Base-by-base conservation (phyloP, 1,139 yeast genomes). In the Magnusiomyces starmeri region DNA sequence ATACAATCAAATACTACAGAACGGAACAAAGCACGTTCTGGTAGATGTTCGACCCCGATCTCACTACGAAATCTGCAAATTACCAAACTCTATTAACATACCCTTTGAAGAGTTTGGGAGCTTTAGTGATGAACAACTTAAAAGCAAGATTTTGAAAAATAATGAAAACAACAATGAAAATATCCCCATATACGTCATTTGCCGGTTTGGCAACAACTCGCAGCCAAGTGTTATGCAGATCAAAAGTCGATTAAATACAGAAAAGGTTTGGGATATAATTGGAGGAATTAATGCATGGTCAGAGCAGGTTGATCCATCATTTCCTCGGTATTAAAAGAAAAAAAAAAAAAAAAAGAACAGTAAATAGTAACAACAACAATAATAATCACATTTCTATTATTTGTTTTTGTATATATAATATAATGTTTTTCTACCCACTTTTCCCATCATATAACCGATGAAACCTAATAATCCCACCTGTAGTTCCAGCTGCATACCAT, bases 121-220 rank as follows among this genome's bases (percentile, higher is more conserved):
- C 22, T 4, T 39, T n/a, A 29, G 21, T 20, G 14, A 49, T 24
- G 40, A 46, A 18, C 35, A 49, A 16, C 25, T 54, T 50, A 47
- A 50, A 22, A 51, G 49, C 12, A 22, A 43, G 27, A 16, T 16
- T 18, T 43, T 49, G 22, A 45, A 43, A 16, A 43, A 44, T 25
- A 18, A 27, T 20, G 46, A 43, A 3, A 10, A 27, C 26, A 44
- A 39, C 29, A 29, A 21, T 42, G 54, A 1, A 45, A 45, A 39
- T 3, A 59, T 56, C 26, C 66, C 66, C 0, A 57, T 71, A 1
- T 64, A 62, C 56, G 82, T 85, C 0, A 73, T 90, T 16, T 92
- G 99, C 66, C 76, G 97, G 40, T 82, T 75, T 64, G 99, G 99
- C 4, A 89, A 88, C 65, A 97, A 92, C 65, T 90, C 97, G 0